phyloP scores from a whole-genome alignment of 805 yeast genomes.

The Pichia californica region DNA sequence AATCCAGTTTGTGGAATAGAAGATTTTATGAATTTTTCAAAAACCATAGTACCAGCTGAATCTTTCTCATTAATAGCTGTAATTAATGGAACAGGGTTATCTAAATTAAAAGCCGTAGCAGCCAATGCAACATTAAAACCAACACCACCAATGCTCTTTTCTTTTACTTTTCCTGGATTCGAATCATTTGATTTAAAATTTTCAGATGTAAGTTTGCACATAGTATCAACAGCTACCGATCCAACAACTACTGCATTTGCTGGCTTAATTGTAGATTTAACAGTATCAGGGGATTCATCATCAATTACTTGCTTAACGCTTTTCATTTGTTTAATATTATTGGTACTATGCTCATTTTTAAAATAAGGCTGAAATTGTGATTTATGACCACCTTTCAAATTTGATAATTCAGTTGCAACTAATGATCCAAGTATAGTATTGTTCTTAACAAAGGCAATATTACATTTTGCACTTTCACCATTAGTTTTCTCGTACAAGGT shows the following conservation, averaged over 20 bases:
- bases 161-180: conserved; percentile 53
- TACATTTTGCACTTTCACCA: conserved; percentile 65
- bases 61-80: conserved; percentile 57
- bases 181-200: conserved; percentile 48
- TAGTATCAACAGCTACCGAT: conserved; percentile 69
- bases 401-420: conserved; percentile 51
- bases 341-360: too few relatives aligned
- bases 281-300: not conserved
- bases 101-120: conserved; percentile 15
- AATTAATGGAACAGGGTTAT: conserved; percentile 36
- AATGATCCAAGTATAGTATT: conserved; percentile 65
- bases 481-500: conserved; percentile 60
- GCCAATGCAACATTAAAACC: conserved; percentile 77
- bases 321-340: not conserved
- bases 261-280: not conserved
- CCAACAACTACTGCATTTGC: conserved; percentile 51
- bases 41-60: conserved; percentile 39
- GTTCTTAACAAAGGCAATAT: conserved; percentile 68
- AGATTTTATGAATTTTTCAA: conserved; percentile 22
- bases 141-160: conserved; percentile 71
- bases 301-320: not conserved
- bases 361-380: not conserved
- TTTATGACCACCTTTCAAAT: conserved; percentile 24
- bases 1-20: conserved; percentile 38
- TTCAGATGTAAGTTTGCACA: conserved; percentile 37